phyloP scores from a whole-genome alignment of 768 basidiomycete species.

The Pisolithus albus region DNA sequence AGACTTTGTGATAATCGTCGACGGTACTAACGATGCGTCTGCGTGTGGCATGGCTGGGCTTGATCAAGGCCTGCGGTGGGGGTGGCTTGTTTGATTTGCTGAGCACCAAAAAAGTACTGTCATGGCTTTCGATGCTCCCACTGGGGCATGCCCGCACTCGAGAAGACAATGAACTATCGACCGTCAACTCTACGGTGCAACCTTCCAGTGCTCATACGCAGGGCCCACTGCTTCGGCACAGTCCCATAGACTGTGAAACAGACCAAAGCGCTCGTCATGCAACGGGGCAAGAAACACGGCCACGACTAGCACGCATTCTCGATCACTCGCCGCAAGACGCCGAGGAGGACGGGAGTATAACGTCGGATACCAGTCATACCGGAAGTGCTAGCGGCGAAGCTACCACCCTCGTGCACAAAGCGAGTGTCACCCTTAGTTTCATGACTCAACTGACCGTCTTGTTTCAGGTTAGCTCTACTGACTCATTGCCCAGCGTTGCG shows the following conservation, averaged over 20 bases:
- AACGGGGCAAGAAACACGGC: conserved; percentile 2
- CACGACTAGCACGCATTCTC: conserved; percentile 4
- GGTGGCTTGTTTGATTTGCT: conserved; percentile 5
- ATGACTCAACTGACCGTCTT: background rate
- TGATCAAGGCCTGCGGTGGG: no score
- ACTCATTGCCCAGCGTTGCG: conserved; percentile 83
- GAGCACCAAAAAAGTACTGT: no score
- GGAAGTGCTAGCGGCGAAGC: background rate
- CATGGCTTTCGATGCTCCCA: background rate
- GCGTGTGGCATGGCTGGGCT: conserved; percentile 66
- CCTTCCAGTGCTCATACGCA: background rate
- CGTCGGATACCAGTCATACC: background rate
- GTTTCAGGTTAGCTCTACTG: conserved; percentile 56
- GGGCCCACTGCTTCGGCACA: background rate
- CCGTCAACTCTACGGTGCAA: conserved; percentile 4
- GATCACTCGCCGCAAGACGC: background rate
- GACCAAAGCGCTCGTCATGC: background rate
- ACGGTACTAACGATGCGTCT: conserved; percentile 68
- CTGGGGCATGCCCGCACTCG: conserved; percentile 22
- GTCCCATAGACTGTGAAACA: background rate
- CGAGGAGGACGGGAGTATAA: background rate
- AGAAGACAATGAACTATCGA: conserved; percentile 19
- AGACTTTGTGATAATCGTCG: conserved; percentile 58
- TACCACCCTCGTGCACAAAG: conserved; percentile 10
- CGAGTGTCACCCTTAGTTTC: background rate